Evolutionary conservation across 768 basidiomycete species (phyloP).

Genomic region (Trametes gibbosa): DNA sequence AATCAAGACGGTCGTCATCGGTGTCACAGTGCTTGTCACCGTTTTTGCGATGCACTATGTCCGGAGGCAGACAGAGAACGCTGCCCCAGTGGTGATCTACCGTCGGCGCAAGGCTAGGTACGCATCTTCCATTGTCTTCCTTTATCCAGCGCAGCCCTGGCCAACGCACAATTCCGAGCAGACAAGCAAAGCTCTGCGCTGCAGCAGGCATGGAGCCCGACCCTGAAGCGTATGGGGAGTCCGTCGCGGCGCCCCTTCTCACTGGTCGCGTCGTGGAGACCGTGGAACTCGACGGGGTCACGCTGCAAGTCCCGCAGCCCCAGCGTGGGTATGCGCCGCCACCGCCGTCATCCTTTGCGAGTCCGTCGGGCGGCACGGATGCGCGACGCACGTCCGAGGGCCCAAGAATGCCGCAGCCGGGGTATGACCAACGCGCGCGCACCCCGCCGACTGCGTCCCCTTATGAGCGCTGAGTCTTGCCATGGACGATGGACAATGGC

Average conservation of each 20-base stretch:
- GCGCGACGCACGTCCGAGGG: too few species aligned
- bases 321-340: neutral
- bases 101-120: conserved; percentile 67
- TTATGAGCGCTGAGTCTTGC: too few species aligned
- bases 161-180: neutral
- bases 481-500: too few species aligned
- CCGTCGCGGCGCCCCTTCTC: neutral
- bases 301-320: neutral
- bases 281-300: conserved; percentile 3
- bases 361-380: neutral
- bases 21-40: conserved; percentile 68
- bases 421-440: too few species aligned
- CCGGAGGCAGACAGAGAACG: conserved; percentile 58
- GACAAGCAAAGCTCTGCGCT: conserved; percentile 11
- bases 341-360: too few species aligned
- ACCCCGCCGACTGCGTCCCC: too few species aligned
- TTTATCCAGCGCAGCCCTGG: too few species aligned
- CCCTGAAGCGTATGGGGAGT: neutral
- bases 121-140: neutral
- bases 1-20: conserved; percentile 66
- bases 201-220: conserved; percentile 6
- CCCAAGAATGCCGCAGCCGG: neutral
- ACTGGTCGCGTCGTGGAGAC: neutral
- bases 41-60: conserved; percentile 81
- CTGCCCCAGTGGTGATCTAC: conserved; percentile 63